Evolutionary conservation across 148 eudicot genomes (phyloP).

Genomic region (Cornus florida): DNA sequence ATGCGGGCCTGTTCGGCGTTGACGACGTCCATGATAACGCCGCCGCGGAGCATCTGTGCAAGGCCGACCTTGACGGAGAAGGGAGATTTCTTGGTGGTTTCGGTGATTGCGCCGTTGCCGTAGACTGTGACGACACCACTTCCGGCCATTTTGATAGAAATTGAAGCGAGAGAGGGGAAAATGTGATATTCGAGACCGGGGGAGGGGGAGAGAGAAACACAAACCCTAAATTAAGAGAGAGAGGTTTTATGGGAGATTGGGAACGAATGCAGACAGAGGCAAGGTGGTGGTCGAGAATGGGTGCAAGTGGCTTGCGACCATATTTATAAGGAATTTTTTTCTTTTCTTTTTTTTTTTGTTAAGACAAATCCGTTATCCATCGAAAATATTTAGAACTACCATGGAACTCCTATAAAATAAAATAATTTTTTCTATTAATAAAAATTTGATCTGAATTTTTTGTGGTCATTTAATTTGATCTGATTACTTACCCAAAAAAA

Average conservation of each 20-base stretch:
- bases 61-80: constrained; percentile 95
- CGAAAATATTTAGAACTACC: too few species aligned
- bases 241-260: background rate
- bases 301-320: background rate
- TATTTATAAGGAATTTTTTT: too few species aligned
- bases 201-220: background rate
- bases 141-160: constrained; percentile 33
- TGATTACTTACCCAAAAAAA: too few species aligned
- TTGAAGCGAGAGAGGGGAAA: background rate
- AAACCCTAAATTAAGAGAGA: background rate
- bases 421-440: too few species aligned
- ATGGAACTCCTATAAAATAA: too few species aligned
- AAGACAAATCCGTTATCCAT: too few species aligned
- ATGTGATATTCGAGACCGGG: background rate
- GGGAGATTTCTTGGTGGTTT: constrained; percentile 65
- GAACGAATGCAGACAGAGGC: background rate
- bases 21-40: constrained; percentile 97
- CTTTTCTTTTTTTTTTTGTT: too few species aligned
- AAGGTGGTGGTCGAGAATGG: background rate
- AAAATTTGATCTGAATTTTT: too few species aligned
- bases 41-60: constrained; percentile 97
- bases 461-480: too few species aligned
- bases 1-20: constrained; percentile 82
- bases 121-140: constrained; percentile 70
- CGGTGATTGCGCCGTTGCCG: constrained; percentile 70